These are phyloP conservation scores for Aegle marmelos DNA, from an alignment of 345 rosid genomes.

Conservation along the genomic window DNA sequence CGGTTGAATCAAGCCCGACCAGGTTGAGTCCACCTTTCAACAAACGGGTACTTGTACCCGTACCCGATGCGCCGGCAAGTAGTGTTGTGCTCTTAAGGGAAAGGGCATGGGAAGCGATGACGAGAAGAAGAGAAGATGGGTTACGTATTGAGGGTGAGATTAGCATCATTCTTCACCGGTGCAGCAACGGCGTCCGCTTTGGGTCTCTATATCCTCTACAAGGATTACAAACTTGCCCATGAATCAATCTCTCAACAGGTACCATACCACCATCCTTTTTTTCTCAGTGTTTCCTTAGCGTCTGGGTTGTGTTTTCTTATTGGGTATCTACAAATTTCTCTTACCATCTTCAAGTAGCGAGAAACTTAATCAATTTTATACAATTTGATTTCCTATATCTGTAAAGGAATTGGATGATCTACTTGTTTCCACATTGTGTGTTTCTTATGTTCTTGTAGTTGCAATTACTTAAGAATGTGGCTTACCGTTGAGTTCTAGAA, in stretches of 20 bases:
- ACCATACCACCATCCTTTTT: conserved; percentile 5
- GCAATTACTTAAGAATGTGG: not conserved
- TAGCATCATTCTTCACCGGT: conserved; percentile 92
- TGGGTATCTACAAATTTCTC: not conserved
- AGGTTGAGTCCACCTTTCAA: too few species aligned
- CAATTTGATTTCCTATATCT: not conserved
- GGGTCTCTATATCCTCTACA: conserved; percentile 70
- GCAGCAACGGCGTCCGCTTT: conserved; percentile 78
- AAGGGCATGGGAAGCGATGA: not conserved
- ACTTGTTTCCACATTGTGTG: not conserved
- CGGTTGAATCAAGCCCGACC: too few species aligned
- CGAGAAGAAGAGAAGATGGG: conserved; percentile 53
- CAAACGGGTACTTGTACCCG: not conserved
- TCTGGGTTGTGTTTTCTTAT: not conserved
- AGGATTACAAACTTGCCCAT: conserved; percentile 84
- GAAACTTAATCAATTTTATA: too few species aligned
- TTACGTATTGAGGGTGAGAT: conserved; percentile 79
- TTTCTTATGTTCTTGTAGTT: not conserved
- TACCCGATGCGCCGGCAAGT: not conserved
- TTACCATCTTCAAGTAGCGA: not conserved
- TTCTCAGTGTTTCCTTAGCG: not conserved
- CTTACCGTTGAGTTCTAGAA: not conserved
- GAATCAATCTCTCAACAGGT: conserved; percentile 83
- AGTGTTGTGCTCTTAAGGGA: not conserved
- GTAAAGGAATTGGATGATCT: not conserved